These are phyloP conservation scores for Trichoderma atrobrunneum DNA, from an alignment of 2,329 filamentous ascomycete species.

Conservation along the genomic window DNA sequence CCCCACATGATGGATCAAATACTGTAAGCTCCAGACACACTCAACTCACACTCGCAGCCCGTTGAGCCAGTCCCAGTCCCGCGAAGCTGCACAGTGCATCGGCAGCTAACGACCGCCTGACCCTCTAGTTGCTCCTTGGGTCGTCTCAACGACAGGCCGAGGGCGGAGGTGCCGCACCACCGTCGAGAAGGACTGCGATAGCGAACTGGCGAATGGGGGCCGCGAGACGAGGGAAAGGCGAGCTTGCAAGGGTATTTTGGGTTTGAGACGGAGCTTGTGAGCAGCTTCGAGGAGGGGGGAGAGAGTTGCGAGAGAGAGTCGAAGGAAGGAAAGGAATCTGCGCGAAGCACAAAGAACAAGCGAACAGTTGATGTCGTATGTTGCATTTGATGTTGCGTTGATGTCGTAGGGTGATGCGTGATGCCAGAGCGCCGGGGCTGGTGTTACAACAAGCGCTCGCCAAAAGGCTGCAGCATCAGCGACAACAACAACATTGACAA, in stretches of 20 bases:
- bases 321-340: background rate
- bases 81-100: constrained; percentile 19
- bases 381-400: background rate
- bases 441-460: constrained; percentile 13
- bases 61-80: background rate
- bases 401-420: background rate
- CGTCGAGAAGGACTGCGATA: background rate
- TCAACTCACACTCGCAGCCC: background rate
- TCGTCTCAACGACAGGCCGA: constrained; percentile 1
- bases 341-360: background rate
- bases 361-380: background rate
- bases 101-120: constrained; percentile 17
- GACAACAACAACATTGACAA: no score
- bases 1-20: background rate
- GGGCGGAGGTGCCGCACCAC: constrained; percentile 17
- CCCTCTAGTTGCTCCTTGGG: constrained; percentile 5
- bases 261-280: background rate
- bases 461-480: background rate
- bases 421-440: background rate
- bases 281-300: background rate
- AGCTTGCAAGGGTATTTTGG: background rate
- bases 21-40: background rate
- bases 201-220: constrained; percentile 1
- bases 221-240: background rate
- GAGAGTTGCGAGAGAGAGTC: background rate